phyloP scores from a whole-genome alignment of 1,284 basidiomycete genomes.

The Boletus smithii region DNA sequence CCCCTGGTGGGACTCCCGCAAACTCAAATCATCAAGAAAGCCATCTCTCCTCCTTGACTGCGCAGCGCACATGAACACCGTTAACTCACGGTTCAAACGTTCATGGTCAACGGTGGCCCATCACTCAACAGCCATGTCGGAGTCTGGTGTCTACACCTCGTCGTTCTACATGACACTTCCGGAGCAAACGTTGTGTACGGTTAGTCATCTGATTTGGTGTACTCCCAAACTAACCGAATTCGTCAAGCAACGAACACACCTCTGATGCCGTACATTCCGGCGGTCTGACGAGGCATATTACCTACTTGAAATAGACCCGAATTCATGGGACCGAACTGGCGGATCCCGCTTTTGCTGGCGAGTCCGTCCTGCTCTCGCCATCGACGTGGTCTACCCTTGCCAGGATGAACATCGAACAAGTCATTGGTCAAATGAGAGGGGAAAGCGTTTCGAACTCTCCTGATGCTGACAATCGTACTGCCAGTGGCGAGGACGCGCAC shows the following conservation, averaged over 20 bases:
- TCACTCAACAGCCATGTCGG: too few relatives aligned
- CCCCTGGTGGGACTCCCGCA: background rate
- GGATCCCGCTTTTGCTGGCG: background rate
- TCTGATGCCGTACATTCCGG: slow-evolving; percentile 15
- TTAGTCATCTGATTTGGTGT: background rate
- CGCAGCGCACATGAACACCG: too few relatives aligned
- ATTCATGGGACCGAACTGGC: slow-evolving; percentile 3
- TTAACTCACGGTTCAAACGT: background rate
- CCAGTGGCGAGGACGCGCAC: background rate
- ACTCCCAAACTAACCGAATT: background rate
- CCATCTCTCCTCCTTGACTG: background rate
- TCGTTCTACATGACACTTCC: too few relatives aligned
- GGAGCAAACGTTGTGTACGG: background rate
- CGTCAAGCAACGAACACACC: background rate
- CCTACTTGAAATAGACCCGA: slow-evolving; percentile 6
- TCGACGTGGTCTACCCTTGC: background rate
- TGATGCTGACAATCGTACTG: background rate
- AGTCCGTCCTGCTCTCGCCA: background rate
- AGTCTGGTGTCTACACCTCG: too few relatives aligned
- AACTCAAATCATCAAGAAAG: background rate
- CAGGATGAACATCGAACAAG: slow-evolving; percentile 8
- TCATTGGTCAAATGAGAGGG: background rate
- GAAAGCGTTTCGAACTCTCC: background rate
- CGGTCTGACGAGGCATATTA: slow-evolving; percentile 9
- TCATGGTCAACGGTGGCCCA: background rate